A percentile compares a stretch with the other conserved stretches of the same genome.
Conservation (phyloP, 441 rosid species). For the Erysimum pusillum region DNA sequence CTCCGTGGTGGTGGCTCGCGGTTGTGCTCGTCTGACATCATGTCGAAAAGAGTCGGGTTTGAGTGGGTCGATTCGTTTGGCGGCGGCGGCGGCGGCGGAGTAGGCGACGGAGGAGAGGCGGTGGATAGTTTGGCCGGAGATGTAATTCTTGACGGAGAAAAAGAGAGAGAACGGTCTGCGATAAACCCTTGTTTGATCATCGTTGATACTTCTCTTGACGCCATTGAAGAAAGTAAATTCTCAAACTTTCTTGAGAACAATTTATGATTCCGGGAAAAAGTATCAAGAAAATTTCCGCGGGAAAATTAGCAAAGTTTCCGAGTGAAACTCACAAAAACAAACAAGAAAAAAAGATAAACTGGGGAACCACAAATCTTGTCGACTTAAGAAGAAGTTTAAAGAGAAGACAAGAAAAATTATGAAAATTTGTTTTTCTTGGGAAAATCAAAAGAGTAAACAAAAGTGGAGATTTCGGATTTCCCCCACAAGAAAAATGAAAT, state of each 20-base stretch:
- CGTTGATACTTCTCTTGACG: conserved; percentile 85
- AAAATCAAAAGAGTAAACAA: conserved; percentile 27
- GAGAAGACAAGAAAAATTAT: conserved; percentile 23
- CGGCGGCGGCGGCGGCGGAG: conserved; percentile 42
- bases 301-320: conserved; percentile 24
- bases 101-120: conserved; percentile 57
- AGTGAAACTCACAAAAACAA: conserved; percentile 17
- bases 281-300: conserved; percentile 35
- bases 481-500: conserved; percentile 20
- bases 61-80: conserved; percentile 43
- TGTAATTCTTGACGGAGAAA: conserved; percentile 68
- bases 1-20: conserved; percentile 64
- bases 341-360: conserved; percentile 23
- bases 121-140: conserved; percentile 42
- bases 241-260: conserved; percentile 19
- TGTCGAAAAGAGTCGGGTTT: conserved; percentile 80
- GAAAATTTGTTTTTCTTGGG: conserved; percentile 49
- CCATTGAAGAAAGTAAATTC: conserved; percentile 53
- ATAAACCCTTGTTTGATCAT: conserved; percentile 95
- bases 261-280: conserved; percentile 23
- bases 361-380: neutral
- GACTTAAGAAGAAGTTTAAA: conserved; percentile 25
- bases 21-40: conserved; percentile 86
- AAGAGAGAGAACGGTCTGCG: conserved; percentile 72
- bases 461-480: conserved; percentile 9